phyloP scores from a whole-genome alignment of 805 yeast species.

The Ogataea pilisensis region DNA sequence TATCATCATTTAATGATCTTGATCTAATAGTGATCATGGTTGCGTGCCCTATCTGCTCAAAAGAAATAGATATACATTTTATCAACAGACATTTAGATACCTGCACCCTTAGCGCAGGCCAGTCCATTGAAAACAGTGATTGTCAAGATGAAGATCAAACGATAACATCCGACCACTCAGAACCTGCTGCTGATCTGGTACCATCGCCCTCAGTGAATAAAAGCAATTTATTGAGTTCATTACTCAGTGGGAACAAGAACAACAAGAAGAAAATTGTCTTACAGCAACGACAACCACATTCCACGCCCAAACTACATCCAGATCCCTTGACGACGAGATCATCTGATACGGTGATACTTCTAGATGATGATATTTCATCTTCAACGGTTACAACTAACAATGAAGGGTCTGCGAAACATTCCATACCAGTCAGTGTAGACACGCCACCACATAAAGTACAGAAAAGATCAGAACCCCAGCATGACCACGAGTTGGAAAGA shows the following conservation, averaged over 20 bases:
- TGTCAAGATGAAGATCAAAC: background rate
- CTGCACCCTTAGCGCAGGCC: conserved; percentile 13
- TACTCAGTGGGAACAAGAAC: conserved; percentile 13
- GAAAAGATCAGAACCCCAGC: conserved; percentile 4
- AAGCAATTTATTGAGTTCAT: conserved; percentile 10
- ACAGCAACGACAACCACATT: background rate
- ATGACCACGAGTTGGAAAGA: background rate
- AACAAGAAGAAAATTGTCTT: conserved; percentile 3
- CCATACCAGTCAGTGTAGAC: conserved; percentile 2
- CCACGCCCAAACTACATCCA: background rate
- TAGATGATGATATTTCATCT: background rate
- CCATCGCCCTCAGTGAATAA: conserved; percentile 1
- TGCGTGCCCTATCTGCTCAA: conserved; percentile 32
- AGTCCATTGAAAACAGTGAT: background rate
- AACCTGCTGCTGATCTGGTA: background rate
- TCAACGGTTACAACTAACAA: background rate
- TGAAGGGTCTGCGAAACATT: too few species aligned
- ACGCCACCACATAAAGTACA: conserved; percentile 4
- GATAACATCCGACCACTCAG: too few species aligned
- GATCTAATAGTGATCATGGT: conserved; percentile 21
- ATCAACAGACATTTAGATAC: conserved; percentile 36
- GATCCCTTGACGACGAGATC: background rate
- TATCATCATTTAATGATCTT: background rate
- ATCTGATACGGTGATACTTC: background rate
- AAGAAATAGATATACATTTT: conserved; percentile 23